A percentile compares a stretch with the other conserved stretches of the same genome.
phyloP scores from a whole-genome alignment of 768 basidiomycete species.

The Daedaleopsis sinensis region DNA sequence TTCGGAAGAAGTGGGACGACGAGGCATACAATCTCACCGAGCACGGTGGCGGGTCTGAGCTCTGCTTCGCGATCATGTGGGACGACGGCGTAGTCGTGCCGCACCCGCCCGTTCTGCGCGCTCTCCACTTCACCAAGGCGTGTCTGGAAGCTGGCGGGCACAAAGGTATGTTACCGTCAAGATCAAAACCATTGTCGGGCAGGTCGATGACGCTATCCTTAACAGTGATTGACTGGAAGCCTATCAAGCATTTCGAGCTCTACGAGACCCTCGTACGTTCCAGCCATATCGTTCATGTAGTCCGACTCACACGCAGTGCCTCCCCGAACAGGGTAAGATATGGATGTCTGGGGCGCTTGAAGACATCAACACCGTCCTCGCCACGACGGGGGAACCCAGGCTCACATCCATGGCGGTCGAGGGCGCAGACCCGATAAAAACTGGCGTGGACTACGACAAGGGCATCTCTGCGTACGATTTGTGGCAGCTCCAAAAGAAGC shows the following conservation, averaged over 20 bases:
- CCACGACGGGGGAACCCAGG: slow-evolving; percentile 27
- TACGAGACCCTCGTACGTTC: slow-evolving; percentile 41
- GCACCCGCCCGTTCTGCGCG: slow-evolving; percentile 66
- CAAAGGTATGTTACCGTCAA: slow-evolving; percentile 46
- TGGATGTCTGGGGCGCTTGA: slow-evolving; percentile 26
- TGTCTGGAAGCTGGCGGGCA: slow-evolving; percentile 67
- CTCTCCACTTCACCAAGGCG: slow-evolving; percentile 54
- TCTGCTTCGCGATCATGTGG: slow-evolving; percentile 65
- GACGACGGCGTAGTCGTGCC: slow-evolving; percentile 63
- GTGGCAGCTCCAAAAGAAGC: slow-evolving; percentile 67
- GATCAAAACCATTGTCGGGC: not conserved
- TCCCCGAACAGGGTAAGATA: slow-evolving; percentile 19
- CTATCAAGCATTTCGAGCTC: slow-evolving; percentile 54
- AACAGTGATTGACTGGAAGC: slow-evolving; percentile 72
- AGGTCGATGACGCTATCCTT: not conserved
- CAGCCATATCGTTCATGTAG: not conserved
- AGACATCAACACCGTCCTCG: slow-evolving; percentile 21
- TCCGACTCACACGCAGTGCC: not conserved
- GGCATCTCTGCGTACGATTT: slow-evolving; percentile 57
- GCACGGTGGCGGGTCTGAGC: slow-evolving; percentile 45
- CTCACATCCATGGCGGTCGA: slow-evolving; percentile 27
- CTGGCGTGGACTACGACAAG: slow-evolving; percentile 24
- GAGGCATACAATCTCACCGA: slow-evolving; percentile 46
- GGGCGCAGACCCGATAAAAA: slow-evolving; percentile 3
- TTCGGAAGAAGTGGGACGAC: slow-evolving; percentile 51